phyloP scores from a whole-genome alignment of 2,329 filamentous ascomycete genomes.

The Fusarium sp. region DNA sequence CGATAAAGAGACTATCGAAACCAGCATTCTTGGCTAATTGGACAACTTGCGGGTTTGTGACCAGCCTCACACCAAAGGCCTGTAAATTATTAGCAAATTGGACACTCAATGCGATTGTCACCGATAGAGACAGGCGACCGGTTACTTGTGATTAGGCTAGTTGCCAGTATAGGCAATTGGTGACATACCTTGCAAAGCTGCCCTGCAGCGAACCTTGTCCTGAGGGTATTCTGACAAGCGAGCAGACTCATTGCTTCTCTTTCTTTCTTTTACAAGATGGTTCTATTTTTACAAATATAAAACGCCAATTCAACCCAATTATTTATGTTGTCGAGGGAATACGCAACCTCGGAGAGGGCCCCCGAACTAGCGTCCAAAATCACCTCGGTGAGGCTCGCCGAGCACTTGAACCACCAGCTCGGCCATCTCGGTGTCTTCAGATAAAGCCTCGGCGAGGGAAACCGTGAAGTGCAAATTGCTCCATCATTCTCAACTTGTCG shows the following conservation, averaged over 20 bases:
- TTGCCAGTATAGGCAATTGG: neutral
- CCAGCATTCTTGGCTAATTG: constrained; percentile 49
- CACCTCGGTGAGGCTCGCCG: neutral
- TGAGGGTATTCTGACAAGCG: constrained; percentile 8
- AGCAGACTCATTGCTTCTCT: neutral
- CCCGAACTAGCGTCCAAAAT: neutral
- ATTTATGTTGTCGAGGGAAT: neutral
- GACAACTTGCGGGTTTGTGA: constrained; percentile 45
- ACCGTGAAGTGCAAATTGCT: neutral
- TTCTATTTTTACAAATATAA: neutral
- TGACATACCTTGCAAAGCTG: constrained; percentile 25
- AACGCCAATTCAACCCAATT: neutral
- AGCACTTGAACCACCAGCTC: neutral
- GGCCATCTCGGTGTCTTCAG: neutral
- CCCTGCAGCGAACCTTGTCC: constrained; percentile 7
- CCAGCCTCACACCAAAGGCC: constrained; percentile 47
- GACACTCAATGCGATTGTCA: neutral
- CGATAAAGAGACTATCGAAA: constrained; percentile 54
- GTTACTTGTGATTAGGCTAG: neutral
- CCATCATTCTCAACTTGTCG: neutral
- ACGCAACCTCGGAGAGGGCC: neutral
- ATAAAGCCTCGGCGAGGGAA: neutral
- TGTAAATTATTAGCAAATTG: neutral
- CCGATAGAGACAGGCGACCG: neutral
- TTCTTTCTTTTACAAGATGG: neutral